Percentiles rank a stretch among this genome's conserved stretches.
phyloP scores from a whole-genome alignment of 768 basidiomycete genomes.

The Termitomyces bulborhizus region DNA sequence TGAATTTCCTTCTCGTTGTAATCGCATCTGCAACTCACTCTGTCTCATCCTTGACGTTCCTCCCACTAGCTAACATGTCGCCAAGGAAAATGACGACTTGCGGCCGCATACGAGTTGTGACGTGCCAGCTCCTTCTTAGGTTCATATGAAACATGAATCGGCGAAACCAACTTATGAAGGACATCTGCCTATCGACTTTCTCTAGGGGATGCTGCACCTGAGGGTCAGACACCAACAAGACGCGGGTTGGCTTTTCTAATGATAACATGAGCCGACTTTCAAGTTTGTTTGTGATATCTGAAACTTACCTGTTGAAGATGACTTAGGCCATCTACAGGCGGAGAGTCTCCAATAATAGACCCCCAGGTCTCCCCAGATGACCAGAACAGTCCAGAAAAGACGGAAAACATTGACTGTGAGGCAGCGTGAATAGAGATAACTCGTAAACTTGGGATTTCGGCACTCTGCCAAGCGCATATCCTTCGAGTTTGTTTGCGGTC shows the following conservation, averaged over 20 bases:
- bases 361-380: conserved; percentile 64
- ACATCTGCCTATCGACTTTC: conserved; percentile 26
- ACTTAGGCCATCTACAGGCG: conserved; percentile 54
- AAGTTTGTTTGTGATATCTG: background rate
- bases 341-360: conserved; percentile 53
- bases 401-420: conserved; percentile 16
- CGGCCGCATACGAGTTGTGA: conserved; percentile 48
- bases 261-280: background rate
- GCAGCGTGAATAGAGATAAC: conserved; percentile 15
- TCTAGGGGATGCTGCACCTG: conserved; percentile 45
- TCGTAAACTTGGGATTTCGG: conserved; percentile 9
- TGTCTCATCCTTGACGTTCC: conserved; percentile 39
- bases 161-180: conserved; percentile 35
- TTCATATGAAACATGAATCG: conserved; percentile 49
- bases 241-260: conserved; percentile 35
- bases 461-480: conserved; percentile 17
- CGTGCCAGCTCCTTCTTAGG: conserved; percentile 67
- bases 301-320: conserved; percentile 19
- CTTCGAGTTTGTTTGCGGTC: background rate
- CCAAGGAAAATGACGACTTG: conserved; percentile 71
- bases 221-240: conserved; percentile 66
- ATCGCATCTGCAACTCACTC: conserved; percentile 26
- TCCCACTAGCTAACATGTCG: conserved; percentile 68
- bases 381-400: conserved; percentile 13
- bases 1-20: background rate